Conservation (phyloP, 768 basidiomycete species). For the Rhizopogon vinicolor region DNA sequence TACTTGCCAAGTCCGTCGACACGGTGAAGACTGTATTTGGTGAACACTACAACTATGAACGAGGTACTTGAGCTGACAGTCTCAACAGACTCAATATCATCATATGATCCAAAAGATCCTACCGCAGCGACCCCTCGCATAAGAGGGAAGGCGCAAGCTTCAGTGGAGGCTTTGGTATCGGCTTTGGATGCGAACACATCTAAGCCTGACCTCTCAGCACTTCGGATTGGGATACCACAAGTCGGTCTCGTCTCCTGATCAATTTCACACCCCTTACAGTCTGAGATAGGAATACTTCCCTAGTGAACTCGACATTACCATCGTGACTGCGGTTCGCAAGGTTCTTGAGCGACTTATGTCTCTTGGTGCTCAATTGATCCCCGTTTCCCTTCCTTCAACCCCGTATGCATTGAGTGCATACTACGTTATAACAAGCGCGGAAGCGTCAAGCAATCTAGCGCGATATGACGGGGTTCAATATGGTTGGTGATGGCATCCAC, state of each 20-base stretch:
- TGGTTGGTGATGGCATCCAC: slow-evolving; percentile 39
- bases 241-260: slow-evolving; percentile 30
- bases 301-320: slow-evolving; percentile 46
- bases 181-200: not conserved
- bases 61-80: not conserved
- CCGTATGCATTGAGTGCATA: slow-evolving; percentile 84
- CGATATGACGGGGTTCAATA: slow-evolving; percentile 87
- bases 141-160: slow-evolving; percentile 31
- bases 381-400: slow-evolving; percentile 70
- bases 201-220: slow-evolving; percentile 35
- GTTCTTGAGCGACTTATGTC: slow-evolving; percentile 37
- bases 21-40: slow-evolving; percentile 57
- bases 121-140: slow-evolving; percentile 51
- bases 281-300: slow-evolving; percentile 73
- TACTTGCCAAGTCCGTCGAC: slow-evolving; percentile 56
- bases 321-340: slow-evolving; percentile 41
- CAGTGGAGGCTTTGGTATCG: slow-evolving; percentile 12
- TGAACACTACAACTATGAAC: slow-evolving; percentile 29
- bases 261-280: not conserved
- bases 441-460: slow-evolving; percentile 89
- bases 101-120: slow-evolving; percentile 67
- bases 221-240: slow-evolving; percentile 75
- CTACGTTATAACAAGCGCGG: slow-evolving; percentile 93
- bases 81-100: slow-evolving; percentile 27
- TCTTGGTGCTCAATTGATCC: slow-evolving; percentile 61